Evolutionary conservation across 768 basidiomycete species (phyloP), one percentile per base, ranked within the genome.

Genomic region (Termitomyces sp.): DNA sequence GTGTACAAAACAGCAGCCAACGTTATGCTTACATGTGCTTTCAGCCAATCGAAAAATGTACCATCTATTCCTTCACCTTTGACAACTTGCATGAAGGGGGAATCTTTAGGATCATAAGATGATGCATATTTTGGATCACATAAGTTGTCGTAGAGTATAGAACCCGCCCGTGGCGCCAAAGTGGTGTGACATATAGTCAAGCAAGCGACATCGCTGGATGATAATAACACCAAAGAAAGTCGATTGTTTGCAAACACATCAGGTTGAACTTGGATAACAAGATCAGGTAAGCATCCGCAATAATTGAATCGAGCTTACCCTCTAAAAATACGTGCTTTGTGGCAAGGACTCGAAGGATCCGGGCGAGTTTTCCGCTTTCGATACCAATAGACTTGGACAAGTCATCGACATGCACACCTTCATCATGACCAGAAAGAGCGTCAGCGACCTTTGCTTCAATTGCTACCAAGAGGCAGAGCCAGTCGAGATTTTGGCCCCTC

Each of bases 181-280:
- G 57, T 59, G 12, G 63, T 61, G 22, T 43, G 51, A 26, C 54
- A 50, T 56, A 68, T 63, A 8, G 69, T 63, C 9, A 71, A 53
- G 31, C 57, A 61, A 16, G 64, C 65, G 5, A 75, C 55, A 2
- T 66, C 64, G 42, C 67, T 65, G 5, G 52, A 56, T 5, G 69
- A 67, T 1, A 70, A 53, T 5, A 77, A 63, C 20, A 69, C 65
- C 31, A 71, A 61, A 47, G 72, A 74, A 12, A 79, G 67, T 4
- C 74, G 70, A 60, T 77, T 79, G 59, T 79, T 76, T 13, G 73
- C 70, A 53, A 75, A 79, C 0, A 73, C 71, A 46, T 74, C 68
- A 2, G 69, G 64, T 13, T 66, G 61, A 16, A 74, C 76, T 77
- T 46, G 3, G 26, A 5, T 10, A 43, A 51, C 18, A 29, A 44